Conservation (phyloP, 2,329 filamentous ascomycete species). For the Trichoderma gracile region DNA sequence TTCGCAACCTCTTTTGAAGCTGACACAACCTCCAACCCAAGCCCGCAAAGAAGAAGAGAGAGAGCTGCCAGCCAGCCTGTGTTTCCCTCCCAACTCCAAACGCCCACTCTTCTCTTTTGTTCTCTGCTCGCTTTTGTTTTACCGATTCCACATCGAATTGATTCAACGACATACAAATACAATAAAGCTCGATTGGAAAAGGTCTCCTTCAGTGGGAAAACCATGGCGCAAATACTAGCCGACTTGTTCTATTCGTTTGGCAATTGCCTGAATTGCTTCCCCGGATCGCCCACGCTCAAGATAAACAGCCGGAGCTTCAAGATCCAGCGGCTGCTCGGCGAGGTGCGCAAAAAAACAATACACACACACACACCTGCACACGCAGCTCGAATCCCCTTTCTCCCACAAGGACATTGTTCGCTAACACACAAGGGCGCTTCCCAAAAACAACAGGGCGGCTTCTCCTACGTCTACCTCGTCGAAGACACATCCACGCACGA, state of each 20-base stretch:
- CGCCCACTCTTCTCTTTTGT: background rate
- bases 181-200: too few relatives aligned
- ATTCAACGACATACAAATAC: too few relatives aligned
- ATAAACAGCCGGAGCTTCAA: conserved; percentile 96
- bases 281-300: conserved; percentile 87
- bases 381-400: background rate
- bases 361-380: conserved; percentile 29
- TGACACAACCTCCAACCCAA: too few relatives aligned
- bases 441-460: conserved; percentile 69
- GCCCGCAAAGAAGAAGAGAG: too few relatives aligned
- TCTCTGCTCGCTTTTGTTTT: background rate
- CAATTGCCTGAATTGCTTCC: conserved; percentile 96
- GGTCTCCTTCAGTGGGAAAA: background rate
- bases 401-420: background rate
- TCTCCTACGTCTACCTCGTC: conserved; percentile 98
- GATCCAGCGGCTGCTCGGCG: conserved; percentile 88
- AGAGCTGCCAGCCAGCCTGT: too few relatives aligned
- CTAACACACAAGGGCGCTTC: background rate
- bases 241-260: conserved; percentile 90
- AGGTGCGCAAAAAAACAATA: conserved; percentile 63
- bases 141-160: too few relatives aligned
- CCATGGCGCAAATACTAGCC: conserved; percentile 80
- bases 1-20: too few relatives aligned
- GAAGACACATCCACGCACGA: conserved; percentile 83
- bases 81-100: too few relatives aligned